Conservation (phyloP, 1,284 basidiomycete species). For the Apiotrichum gamsii region DNA sequence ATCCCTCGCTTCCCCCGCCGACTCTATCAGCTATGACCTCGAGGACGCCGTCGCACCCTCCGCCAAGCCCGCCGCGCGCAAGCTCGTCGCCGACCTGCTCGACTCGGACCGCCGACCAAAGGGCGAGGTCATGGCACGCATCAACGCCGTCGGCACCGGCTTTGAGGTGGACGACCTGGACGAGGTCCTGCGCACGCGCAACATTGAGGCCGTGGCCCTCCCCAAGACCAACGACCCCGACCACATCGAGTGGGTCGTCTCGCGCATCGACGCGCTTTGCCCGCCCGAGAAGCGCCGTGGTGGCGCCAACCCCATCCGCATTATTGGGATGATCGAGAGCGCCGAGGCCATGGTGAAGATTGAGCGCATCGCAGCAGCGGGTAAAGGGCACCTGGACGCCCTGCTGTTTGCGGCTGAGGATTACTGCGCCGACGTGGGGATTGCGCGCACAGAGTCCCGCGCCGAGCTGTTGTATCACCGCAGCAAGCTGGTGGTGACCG, state of each 20-base stretch:
- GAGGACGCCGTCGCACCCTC: conserved; percentile 72
- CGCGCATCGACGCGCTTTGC: conserved; percentile 32
- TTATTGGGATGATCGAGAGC: conserved; percentile 75
- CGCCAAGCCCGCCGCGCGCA: conserved; percentile 61
- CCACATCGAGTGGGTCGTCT: conserved; percentile 61
- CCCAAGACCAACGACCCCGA: conserved; percentile 69
- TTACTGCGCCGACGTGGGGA: conserved; percentile 76
- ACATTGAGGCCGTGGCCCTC: conserved; percentile 60
- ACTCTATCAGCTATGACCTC: conserved; percentile 76
- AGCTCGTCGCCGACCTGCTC: conserved; percentile 57
- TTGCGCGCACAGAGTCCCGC: conserved; percentile 68
- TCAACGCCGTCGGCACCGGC: conserved; percentile 67
- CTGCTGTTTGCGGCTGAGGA: conserved; percentile 78
- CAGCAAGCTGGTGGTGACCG: conserved; percentile 74
- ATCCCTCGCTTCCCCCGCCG: conserved; percentile 59
- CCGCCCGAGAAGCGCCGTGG: conserved; percentile 24
- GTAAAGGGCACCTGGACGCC: conserved; percentile 36
- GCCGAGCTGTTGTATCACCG: conserved; percentile 76
- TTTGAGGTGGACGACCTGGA: conserved; percentile 66
- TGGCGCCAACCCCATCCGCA: conserved; percentile 49
- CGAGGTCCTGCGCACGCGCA: conserved; percentile 49
- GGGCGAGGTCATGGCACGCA: conserved; percentile 61
- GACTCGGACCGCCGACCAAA: conserved; percentile 32
- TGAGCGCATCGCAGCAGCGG: conserved; percentile 30
- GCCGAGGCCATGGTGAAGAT: conserved; percentile 53